A percentile compares a stretch with the other conserved stretches of the same genome.
Conservation (phyloP, 495 filamentous ascomycete species). For the Neurospora sp. region DNA sequence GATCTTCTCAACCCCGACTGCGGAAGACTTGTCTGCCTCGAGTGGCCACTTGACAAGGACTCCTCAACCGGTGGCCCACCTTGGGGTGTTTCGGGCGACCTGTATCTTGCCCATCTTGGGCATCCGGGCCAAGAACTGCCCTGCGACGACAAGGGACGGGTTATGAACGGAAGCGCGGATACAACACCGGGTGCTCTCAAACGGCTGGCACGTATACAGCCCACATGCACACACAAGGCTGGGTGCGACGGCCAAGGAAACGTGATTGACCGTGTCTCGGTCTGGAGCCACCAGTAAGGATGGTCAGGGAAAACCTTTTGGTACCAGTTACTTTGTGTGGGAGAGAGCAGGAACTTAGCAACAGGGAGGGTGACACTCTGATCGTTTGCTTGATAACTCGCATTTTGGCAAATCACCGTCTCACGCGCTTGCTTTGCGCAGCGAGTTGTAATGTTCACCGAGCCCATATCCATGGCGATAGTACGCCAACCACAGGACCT, state of each 20-base stretch:
- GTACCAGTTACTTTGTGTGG: background rate
- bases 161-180: slow-evolving; percentile 17
- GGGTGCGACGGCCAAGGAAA: slow-evolving; percentile 37
- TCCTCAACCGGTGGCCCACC: slow-evolving; percentile 57
- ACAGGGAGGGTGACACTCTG: background rate
- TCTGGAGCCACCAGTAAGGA: slow-evolving; percentile 27
- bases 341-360: background rate
- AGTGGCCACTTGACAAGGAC: slow-evolving; percentile 67
- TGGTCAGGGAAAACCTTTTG: background rate
- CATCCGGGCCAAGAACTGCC: slow-evolving; percentile 54
- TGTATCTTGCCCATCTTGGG: slow-evolving; percentile 57
- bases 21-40: slow-evolving; percentile 63
- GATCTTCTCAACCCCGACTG: slow-evolving; percentile 52
- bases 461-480: slow-evolving; percentile 87
- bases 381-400: background rate
- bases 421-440: slow-evolving; percentile 40
- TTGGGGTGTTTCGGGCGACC: slow-evolving; percentile 48
- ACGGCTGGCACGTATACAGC: slow-evolving; percentile 54
- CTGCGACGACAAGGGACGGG: slow-evolving; percentile 48
- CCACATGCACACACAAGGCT: slow-evolving; percentile 56
- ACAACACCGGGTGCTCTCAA: slow-evolving; percentile 40
- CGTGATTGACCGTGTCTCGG: slow-evolving; percentile 50
- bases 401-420: slow-evolving; percentile 1
- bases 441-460: slow-evolving; percentile 94
- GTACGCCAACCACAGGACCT: slow-evolving; percentile 80